Conservation (phyloP, 805 yeast species). For the Starmera dryadoides region DNA sequence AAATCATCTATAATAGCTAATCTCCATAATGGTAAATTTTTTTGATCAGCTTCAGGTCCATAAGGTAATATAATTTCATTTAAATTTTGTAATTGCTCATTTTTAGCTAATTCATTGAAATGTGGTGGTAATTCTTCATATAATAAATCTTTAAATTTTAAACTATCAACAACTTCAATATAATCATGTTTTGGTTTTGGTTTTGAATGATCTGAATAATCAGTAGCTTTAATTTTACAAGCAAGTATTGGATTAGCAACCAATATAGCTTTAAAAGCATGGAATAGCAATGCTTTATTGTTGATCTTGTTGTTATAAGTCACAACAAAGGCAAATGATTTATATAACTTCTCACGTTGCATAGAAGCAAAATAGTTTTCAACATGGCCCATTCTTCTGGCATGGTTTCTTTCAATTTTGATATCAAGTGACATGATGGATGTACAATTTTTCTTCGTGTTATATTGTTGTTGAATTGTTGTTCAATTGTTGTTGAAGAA, state of each 20-base stretch:
- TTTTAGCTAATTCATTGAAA: neutral
- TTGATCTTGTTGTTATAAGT: conserved; percentile 6
- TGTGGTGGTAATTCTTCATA: conserved; percentile 5
- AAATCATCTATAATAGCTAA: conserved; percentile 8
- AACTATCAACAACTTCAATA: conserved; percentile 9
- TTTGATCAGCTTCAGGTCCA: conserved; percentile 4
- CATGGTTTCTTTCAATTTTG: neutral
- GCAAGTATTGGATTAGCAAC: conserved; percentile 14
- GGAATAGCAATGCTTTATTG: conserved; percentile 3
- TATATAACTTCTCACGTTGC: conserved; percentile 12
- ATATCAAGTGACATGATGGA: neutral
- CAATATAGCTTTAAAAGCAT: conserved; percentile 5
- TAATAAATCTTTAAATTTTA: conserved; percentile 9
- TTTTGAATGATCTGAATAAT: conserved; percentile 8
- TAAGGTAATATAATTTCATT: conserved; percentile 10
- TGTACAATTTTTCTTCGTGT: too few species aligned
- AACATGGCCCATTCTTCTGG: conserved; percentile 13
- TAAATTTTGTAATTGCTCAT: conserved; percentile 4
- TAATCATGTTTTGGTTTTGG: conserved; percentile 13
- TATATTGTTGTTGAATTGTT: too few species aligned
- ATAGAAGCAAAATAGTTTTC: conserved; percentile 16
- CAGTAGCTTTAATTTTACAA: conserved; percentile 9
- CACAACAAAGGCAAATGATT: conserved; percentile 10
- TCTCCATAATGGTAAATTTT: conserved; percentile 11
- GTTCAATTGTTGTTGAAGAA: too few species aligned